Evolutionary conservation across 208 protist species (phyloP), one percentile per base, ranked within the genome.

Genomic region (Trypanosomatidae sp.): DNA sequence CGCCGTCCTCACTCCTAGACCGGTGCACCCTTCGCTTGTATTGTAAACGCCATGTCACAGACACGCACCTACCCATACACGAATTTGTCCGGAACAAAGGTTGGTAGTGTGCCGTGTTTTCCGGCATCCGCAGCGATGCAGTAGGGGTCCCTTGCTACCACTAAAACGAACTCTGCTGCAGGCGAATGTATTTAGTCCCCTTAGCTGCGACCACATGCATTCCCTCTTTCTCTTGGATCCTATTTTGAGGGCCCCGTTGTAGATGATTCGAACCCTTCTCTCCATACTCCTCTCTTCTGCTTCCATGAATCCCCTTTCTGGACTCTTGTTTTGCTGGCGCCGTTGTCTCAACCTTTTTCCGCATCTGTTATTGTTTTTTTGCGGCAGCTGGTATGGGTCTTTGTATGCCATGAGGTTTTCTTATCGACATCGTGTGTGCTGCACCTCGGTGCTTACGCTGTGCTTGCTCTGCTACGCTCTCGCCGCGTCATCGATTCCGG

Each of bases 391-490:
- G 46, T 41, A 25, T 49, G 43, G 28, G 6, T 53, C 8, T 28
- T 68, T 15, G 19, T 8, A 12, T 13, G n/a, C 6, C 10, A 68
- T 68, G 64, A 53, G 13, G 28, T 15, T 50, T 39, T 68, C 30
- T 43, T 62, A 69, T 60, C 46, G 46, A 25, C 6, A 58, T 60
- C 52, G 53, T 25, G 15, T 66, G 15, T 30, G 55, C 13, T 17
- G 66, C 36, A 64, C 58, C 50, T 30, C 71, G 10, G 68, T 73
- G 60, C 25, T 69, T 44, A 68, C 67, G 19, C 47, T 73, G 41
- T 52, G 58, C 41, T 71, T 86, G 15, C 59, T 76, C 3, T 58
- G 22, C 53, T 55, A 66, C 56, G n/a, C 15, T n/a, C 25, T 55
- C 33, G 52, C 41, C n/a, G 28, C 70, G 19, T 1, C 62, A 22